Evolutionary conservation across 202 grass and related monocot genomes (phyloP).

Genomic region (Digitaria exilis): DNA sequence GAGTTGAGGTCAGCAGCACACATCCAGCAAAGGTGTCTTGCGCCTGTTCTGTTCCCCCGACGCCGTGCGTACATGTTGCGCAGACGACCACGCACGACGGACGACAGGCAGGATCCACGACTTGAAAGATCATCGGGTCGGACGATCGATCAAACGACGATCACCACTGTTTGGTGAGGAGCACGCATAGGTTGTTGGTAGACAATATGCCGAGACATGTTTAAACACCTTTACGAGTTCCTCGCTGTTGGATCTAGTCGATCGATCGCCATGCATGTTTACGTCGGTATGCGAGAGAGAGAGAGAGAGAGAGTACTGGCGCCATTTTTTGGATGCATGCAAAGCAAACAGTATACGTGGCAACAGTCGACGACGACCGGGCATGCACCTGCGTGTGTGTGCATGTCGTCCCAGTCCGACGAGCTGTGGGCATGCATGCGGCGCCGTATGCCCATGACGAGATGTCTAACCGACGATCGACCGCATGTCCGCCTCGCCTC

Average conservation of each 20-base stretch:
- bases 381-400: background rate
- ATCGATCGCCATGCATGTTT: background rate
- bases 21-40: conserved; percentile 18
- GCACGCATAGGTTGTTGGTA: background rate
- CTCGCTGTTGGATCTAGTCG: background rate
- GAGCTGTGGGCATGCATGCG: background rate
- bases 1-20: background rate
- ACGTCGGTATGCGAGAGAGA: background rate
- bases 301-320: too few species aligned
- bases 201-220: conserved; percentile 17
- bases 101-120: background rate
- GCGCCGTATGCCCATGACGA: background rate
- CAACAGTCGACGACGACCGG: background rate
- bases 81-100: background rate
- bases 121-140: background rate
- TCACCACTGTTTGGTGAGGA: background rate
- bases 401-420: too few species aligned
- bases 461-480: background rate
- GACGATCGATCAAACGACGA: background rate
- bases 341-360: background rate
- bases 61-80: background rate
- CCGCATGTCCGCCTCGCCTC: background rate
- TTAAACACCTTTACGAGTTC: background rate
- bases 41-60: background rate
- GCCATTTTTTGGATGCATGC: background rate